A percentile compares a stretch with the other conserved stretches of the same genome.
These are phyloP conservation scores for Saccharomycopsis hybrid DNA, from an alignment of 1,139 yeast species.

Conservation along the genomic window DNA sequence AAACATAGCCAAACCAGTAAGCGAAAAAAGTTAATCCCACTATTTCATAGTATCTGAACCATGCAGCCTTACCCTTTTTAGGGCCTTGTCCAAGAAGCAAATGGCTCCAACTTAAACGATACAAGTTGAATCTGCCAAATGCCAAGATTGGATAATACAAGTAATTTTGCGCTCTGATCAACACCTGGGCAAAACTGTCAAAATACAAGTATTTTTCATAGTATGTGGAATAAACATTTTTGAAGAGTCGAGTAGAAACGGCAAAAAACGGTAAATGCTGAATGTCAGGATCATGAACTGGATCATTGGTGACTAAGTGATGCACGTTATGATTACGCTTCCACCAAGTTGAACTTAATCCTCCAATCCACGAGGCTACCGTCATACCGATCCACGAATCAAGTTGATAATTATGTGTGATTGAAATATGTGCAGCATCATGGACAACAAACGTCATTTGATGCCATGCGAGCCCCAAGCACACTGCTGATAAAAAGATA, in stretches of 20 bases:
- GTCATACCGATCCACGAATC: conserved; percentile 71
- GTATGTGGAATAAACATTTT: conserved; percentile 68
- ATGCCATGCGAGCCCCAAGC: conserved; percentile 80
- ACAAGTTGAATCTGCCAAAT: conserved; percentile 82
- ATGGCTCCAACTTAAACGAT: conserved; percentile 75
- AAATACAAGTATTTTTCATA: conserved; percentile 62
- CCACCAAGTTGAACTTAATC: conserved; percentile 92
- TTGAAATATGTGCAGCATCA: conserved; percentile 82
- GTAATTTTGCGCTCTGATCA: conserved; percentile 62
- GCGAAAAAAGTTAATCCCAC: conserved; percentile 61
- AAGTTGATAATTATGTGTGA: conserved; percentile 72
- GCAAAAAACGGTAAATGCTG: conserved; percentile 92
- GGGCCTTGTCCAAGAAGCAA: conserved; percentile 72
- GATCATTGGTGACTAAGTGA: conserved; percentile 82
- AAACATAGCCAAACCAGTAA: conserved; percentile 72
- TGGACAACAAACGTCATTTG: conserved; percentile 84
- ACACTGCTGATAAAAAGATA: conserved; percentile 52
- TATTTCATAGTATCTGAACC: conserved; percentile 76
- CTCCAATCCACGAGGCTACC: conserved; percentile 79
- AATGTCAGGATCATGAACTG: conserved; percentile 90
- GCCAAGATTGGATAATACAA: conserved; percentile 72
- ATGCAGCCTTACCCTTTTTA: conserved; percentile 71
- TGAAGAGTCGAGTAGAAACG: conserved; percentile 65
- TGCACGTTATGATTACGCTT: conserved; percentile 88
- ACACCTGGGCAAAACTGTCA: conserved; percentile 54